Conservation (phyloP, 176 grass and related monocot genomes). For the Panicum miliaceum region DNA sequence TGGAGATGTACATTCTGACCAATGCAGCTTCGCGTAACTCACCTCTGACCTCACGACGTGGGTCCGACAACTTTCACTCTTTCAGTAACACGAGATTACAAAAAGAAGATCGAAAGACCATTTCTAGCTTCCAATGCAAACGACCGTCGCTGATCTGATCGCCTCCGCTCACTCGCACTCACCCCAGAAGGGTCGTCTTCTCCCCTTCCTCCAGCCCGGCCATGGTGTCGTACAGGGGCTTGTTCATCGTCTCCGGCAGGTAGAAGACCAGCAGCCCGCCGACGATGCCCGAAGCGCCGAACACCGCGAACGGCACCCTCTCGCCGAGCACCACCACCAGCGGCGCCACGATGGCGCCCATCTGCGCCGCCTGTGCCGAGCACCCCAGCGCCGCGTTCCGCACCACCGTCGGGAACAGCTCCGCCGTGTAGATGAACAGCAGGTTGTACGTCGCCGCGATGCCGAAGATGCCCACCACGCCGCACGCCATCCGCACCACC, state of each 20-base stretch:
- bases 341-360: constrained; percentile 81
- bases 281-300: constrained; percentile 58
- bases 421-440: constrained; percentile 74
- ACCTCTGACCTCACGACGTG: neutral
- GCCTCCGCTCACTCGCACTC: neutral
- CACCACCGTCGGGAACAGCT: constrained; percentile 92
- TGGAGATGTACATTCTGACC: neutral
- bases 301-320: constrained; percentile 67
- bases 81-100: too few species aligned
- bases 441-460: constrained; percentile 84
- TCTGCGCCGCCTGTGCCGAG: constrained; percentile 54
- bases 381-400: constrained; percentile 73
- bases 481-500: constrained; percentile 64
- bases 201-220: constrained; percentile 73
- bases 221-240: constrained; percentile 84
- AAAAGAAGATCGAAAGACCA: too few species aligned
- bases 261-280: constrained; percentile 56
- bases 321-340: constrained; percentile 74
- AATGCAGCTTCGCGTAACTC: neutral
- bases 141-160: neutral
- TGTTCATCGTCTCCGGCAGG: constrained; percentile 86
- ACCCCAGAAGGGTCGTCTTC: constrained; percentile 34
- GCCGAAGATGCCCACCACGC: constrained; percentile 79
- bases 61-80: neutral
- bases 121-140: too few species aligned